A percentile compares a stretch with the other conserved stretches of the same genome.
These are phyloP conservation scores for Wallacemonas sp. DNA, from an alignment of 208 protist genomes.

Conservation along the genomic window DNA sequence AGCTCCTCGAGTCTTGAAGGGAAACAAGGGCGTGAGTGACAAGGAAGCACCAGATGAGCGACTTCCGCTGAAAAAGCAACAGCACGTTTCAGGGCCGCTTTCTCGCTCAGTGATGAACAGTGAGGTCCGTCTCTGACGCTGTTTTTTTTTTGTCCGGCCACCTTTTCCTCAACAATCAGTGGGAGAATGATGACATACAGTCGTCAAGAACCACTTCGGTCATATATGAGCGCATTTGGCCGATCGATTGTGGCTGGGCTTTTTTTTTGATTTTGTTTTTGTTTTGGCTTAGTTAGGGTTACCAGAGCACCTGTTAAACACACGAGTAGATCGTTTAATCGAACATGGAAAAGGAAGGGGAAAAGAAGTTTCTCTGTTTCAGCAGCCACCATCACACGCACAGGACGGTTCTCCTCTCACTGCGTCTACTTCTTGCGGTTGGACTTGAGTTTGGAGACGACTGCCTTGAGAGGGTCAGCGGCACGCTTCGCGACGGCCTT, in stretches of 20 bases:
- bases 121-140: background rate
- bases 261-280: background rate
- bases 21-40: no score
- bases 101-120: no score
- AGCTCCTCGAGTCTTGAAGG: no score
- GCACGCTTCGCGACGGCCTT: constrained; percentile 34
- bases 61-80: no score
- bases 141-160: background rate
- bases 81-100: no score
- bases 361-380: background rate
- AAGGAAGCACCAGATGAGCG: no score
- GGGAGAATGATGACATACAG: no score
- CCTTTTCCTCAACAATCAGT: background rate
- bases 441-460: constrained; percentile 55
- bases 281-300: background rate
- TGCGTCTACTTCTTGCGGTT: constrained; percentile 48
- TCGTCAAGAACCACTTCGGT: no score
- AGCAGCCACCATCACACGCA: background rate
- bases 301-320: background rate
- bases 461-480: constrained; percentile 60
- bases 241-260: no score
- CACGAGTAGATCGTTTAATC: constrained; percentile 3
- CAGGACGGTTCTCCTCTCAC: background rate
- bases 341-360: constrained; percentile 2
- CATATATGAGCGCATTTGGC: no score